Evolutionary conservation across 305 asterid genomes (phyloP).

Genomic region (Caryopteris hybrid): DNA sequence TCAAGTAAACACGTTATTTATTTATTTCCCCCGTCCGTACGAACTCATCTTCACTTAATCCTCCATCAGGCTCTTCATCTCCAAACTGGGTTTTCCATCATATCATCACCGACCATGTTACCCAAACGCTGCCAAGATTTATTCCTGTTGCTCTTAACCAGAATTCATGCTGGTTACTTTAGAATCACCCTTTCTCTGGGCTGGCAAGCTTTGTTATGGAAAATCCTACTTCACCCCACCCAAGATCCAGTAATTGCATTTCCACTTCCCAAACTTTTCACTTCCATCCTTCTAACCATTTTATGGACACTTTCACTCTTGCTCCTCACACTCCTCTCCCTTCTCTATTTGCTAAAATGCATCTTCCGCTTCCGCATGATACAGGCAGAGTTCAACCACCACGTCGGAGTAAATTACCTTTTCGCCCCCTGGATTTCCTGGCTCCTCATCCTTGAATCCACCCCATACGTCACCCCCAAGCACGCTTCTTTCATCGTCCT

Average conservation of each 20-base stretch:
- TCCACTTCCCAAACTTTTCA: slow-evolving; percentile 19
- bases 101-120: background rate
- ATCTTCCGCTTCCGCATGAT: slow-evolving; percentile 35
- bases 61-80: too few relatives aligned
- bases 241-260: slow-evolving; percentile 13
- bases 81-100: too few relatives aligned
- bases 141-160: slow-evolving; percentile 19
- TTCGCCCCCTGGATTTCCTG: slow-evolving; percentile 78
- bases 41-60: too few relatives aligned
- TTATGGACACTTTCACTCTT: slow-evolving; percentile 40
- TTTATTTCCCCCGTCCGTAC: too few relatives aligned
- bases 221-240: slow-evolving; percentile 41
- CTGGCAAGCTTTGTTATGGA: slow-evolving; percentile 53
- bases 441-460: slow-evolving; percentile 54
- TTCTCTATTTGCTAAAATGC: slow-evolving; percentile 45
- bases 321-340: slow-evolving; percentile 37
- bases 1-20: too few relatives aligned
- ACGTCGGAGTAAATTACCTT: slow-evolving; percentile 59
- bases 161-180: slow-evolving; percentile 56
- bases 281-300: slow-evolving; percentile 16
- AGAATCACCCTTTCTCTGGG: slow-evolving; percentile 51
- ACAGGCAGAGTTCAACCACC: slow-evolving; percentile 47
- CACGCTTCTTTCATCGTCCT: slow-evolving; percentile 23
- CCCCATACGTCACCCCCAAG: slow-evolving; percentile 42
- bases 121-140: background rate